These are phyloP conservation scores for Scutellaria baicalensis DNA, from an alignment of 257 asterid species.

Conservation along the genomic window DNA sequence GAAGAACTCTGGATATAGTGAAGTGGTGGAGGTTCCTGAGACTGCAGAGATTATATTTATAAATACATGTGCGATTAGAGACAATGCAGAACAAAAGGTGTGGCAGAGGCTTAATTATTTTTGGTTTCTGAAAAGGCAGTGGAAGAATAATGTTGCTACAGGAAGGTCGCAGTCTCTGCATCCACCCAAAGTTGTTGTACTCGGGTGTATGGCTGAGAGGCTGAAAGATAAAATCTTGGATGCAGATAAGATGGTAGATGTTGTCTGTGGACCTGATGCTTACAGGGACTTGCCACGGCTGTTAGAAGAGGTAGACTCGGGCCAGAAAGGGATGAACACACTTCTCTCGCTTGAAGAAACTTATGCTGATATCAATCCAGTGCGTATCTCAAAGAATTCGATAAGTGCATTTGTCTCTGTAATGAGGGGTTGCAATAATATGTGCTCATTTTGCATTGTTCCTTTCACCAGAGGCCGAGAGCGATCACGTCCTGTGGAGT, in stretches of 20 bases:
- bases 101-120: conserved; percentile 97
- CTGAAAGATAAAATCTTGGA: conserved; percentile 93
- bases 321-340: conserved; percentile 96
- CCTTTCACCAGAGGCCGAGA: conserved; percentile 99
- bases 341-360: conserved; percentile 97
- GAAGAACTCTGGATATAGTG: conserved; percentile 84
- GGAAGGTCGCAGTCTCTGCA: conserved; percentile 84
- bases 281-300: conserved; percentile 93
- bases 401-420: conserved; percentile 91
- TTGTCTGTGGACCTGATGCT: conserved; percentile 98
- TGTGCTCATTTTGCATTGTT: conserved; percentile 98
- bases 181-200: conserved; percentile 95
- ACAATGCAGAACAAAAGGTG: conserved; percentile 94
- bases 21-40: conserved; percentile 82
- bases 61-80: conserved; percentile 96
- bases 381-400: conserved; percentile 85
- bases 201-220: conserved; percentile 99
- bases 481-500: conserved; percentile 88
- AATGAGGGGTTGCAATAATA: conserved; percentile 98
- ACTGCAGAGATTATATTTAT: conserved; percentile 91
- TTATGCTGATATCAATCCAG: conserved; percentile 92
- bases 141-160: conserved; percentile 85
- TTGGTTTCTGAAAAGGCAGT: conserved; percentile 91
- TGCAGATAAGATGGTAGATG: conserved; percentile 98
- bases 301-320: conserved; percentile 87